Conservation (phyloP, 371 early-diverging fungal species). For the Actinomucor elegans region DNA sequence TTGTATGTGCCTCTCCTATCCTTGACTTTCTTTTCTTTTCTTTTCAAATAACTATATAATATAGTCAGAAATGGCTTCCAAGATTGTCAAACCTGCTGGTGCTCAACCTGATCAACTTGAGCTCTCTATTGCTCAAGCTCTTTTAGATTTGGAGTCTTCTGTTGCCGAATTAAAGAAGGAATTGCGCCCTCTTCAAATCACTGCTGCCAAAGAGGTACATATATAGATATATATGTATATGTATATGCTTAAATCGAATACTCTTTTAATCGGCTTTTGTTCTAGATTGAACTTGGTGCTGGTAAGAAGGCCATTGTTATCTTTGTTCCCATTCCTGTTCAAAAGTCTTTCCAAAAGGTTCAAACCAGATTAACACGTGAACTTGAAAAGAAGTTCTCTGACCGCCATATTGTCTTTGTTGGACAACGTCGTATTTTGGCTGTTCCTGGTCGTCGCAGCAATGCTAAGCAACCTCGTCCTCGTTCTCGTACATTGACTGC, state of each 20-base stretch:
- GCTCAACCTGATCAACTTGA: conserved; percentile 86
- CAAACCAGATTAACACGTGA: conserved; percentile 93
- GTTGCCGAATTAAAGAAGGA: conserved; percentile 95
- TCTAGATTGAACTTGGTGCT: conserved; percentile 84
- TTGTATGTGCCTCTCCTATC: too few species aligned
- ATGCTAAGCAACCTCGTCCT: conserved; percentile 91
- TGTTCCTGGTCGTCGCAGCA: conserved; percentile 86
- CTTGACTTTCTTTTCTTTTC: too few species aligned
- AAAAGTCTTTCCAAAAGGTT: conserved; percentile 93
- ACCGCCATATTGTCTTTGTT: conserved; percentile 95
- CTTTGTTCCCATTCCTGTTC: conserved; percentile 93
- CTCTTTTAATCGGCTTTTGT: too few species aligned
- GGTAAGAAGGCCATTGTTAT: conserved; percentile 96
- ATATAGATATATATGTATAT: background rate
- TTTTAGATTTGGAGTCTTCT: conserved; percentile 93
- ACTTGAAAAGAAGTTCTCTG: conserved; percentile 99
- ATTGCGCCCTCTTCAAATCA: conserved; percentile 90
- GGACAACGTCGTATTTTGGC: conserved; percentile 95
- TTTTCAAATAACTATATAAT: too few species aligned
- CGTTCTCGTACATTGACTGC: conserved; percentile 94
- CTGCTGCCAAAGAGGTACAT: conserved; percentile 91
- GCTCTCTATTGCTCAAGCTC: conserved; percentile 93
- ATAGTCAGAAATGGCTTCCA: conserved; percentile 51
- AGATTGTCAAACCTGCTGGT: conserved; percentile 84
- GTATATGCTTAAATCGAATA: background rate